phyloP scores from a whole-genome alignment of 345 rosid genomes.

The Acer yangbiense region DNA sequence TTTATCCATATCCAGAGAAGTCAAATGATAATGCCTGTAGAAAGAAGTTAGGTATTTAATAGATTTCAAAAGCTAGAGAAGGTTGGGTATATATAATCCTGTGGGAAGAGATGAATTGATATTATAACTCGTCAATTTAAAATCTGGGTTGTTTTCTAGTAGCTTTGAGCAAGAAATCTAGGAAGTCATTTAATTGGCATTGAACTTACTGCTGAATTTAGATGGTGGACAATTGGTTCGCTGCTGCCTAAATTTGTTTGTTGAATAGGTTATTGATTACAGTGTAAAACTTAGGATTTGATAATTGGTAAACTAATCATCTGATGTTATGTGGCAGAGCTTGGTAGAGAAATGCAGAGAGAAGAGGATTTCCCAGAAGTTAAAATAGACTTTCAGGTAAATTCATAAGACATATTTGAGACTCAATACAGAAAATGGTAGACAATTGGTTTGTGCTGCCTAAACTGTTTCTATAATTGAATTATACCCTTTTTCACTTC shows the following conservation, averaged over 20 bases:
- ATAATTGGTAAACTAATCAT: conserved; percentile 7
- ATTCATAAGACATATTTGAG: conserved; percentile 14
- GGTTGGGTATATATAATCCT: neutral
- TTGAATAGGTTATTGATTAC: neutral
- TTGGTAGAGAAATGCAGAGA: conserved; percentile 36
- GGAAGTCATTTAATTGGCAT: neutral
- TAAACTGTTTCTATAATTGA: neutral
- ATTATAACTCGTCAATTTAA: neutral
- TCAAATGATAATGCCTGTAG: neutral
- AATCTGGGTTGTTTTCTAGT: neutral
- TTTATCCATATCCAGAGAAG: neutral
- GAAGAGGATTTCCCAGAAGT: conserved; percentile 72
- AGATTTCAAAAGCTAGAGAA: conserved; percentile 10
- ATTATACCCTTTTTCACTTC: neutral
- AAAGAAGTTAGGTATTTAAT: neutral
- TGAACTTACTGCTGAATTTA: neutral
- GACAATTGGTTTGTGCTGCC: neutral
- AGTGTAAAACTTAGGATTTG: neutral
- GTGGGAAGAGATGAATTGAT: neutral
- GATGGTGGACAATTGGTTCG: neutral
- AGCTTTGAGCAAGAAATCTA: conserved; percentile 3
- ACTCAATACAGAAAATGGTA: neutral
- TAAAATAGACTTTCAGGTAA: conserved; percentile 70
- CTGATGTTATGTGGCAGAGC: conserved; percentile 38
- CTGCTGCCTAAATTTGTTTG: neutral